These are phyloP conservation scores for Phytophthora hybrid DNA, from an alignment of 352 stramenopile genomes.

Conservation along the genomic window DNA sequence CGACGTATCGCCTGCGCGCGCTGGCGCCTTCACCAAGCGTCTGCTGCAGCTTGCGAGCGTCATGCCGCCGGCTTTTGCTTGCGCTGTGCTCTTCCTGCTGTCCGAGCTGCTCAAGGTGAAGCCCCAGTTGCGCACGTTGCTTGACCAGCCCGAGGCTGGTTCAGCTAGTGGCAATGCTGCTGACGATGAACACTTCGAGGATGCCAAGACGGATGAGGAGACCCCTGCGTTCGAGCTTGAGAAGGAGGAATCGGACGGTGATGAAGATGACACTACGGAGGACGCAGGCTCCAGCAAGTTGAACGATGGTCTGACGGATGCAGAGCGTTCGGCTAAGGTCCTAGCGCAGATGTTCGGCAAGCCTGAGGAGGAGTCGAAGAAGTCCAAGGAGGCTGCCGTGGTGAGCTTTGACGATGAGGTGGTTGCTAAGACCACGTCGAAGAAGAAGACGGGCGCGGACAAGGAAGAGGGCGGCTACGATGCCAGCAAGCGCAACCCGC, in stretches of 20 bases:
- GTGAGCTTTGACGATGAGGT: constrained; percentile 55
- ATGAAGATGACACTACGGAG: constrained; percentile 45
- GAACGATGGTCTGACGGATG: constrained; percentile 59
- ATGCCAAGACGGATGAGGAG: constrained; percentile 49
- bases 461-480: constrained; percentile 69
- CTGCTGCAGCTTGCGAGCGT: constrained; percentile 85
- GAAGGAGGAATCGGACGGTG: constrained; percentile 50
- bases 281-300: constrained; percentile 33
- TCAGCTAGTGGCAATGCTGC: constrained; percentile 7
- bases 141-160: constrained; percentile 68
- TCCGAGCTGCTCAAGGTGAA: constrained; percentile 94
- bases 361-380: constrained; percentile 22
- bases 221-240: constrained; percentile 48
- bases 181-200: constrained; percentile 71
- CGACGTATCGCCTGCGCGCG: constrained; percentile 88
- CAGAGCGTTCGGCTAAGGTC: constrained; percentile 61
- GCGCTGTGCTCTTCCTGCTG: constrained; percentile 95
- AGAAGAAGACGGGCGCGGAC: constrained; percentile 20
- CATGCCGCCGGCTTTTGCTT: constrained; percentile 91
- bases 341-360: constrained; percentile 75
- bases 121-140: constrained; percentile 71
- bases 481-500: constrained; percentile 87
- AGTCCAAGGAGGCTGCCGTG: constrained; percentile 28
- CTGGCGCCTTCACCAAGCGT: constrained; percentile 95
- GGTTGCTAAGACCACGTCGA: neutral